Conservation (phyloP, 1,284 basidiomycete species). For the Abortiporus biennis region DNA sequence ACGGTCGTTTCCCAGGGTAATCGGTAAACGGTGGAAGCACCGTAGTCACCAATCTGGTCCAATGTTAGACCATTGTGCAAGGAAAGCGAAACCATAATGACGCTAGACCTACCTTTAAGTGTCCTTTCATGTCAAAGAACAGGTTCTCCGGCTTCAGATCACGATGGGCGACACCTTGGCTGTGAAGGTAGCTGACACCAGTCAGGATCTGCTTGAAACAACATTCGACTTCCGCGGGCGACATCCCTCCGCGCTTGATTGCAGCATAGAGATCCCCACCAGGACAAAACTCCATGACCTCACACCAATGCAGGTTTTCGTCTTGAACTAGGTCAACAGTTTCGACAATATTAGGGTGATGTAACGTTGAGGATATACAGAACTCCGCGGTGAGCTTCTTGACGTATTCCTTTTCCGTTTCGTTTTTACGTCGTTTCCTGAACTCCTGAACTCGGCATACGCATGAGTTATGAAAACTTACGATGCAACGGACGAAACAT, state of each 20-base stretch:
- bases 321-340: slow-evolving; percentile 99
- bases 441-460: slow-evolving; percentile 64
- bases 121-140: slow-evolving; percentile 88
- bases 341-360: slow-evolving; percentile 96
- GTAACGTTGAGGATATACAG: slow-evolving; percentile 96
- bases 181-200: slow-evolving; percentile 88
- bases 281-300: slow-evolving; percentile 99
- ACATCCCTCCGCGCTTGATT: slow-evolving; percentile 97
- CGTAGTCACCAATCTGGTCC: slow-evolving; percentile 91
- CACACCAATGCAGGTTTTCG: slow-evolving; percentile 95
- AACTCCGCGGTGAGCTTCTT: slow-evolving; percentile 99
- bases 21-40: slow-evolving; percentile 96
- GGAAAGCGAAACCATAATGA: slow-evolving; percentile 3
- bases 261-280: slow-evolving; percentile 96
- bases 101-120: slow-evolving; percentile 73
- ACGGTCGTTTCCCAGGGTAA: slow-evolving; percentile 98
- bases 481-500: slow-evolving; percentile 18
- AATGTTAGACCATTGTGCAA: slow-evolving; percentile 9
- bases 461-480: not conserved
- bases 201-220: slow-evolving; percentile 96
- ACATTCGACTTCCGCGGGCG: slow-evolving; percentile 90
- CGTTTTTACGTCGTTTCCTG: slow-evolving; percentile 95
- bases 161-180: slow-evolving; percentile 95
- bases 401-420: slow-evolving; percentile 98
- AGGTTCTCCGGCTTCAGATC: slow-evolving; percentile 99